Evolutionary conservation across 177 flowering plant species (phyloP), one percentile per base, ranked within the genome.

Genomic region (Telopea speciosissima): DNA sequence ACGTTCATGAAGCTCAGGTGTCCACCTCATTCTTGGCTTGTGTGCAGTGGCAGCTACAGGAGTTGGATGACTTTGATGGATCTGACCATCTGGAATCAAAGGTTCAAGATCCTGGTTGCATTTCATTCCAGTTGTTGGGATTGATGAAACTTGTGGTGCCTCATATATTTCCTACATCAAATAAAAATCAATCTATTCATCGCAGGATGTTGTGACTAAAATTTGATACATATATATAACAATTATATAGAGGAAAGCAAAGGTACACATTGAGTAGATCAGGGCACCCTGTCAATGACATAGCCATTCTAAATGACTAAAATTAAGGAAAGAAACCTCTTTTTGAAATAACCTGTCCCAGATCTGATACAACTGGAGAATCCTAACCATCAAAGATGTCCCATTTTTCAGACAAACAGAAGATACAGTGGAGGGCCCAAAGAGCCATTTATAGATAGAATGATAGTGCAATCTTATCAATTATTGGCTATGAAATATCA

Each of bases 21-120:
- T 86, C 89, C 91, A 88, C 72, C 91, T 83, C 85, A 88, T 81
- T 73, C 91, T 82, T 64, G 84, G 87, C 72, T 85, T 89, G 68
- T 82, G 84, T 22, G 68, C 76, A 77, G 87, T 65, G n/a, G 81
- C 74, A 52, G 79, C 36, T 19, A 67, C 80, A 33, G 89, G 80
- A 72, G 83, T 75, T 11, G 81, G 72, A 23, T 72, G 79, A 75
- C 70, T 70, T 58, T 81, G 74, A 69, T 70, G 74, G 45, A 65
- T 24, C 49, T 64, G 76, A 70, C 66, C 72, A 69, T 71, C 84
- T 68, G 79, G 74, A n/a, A 69, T 70, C 19, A 40, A 64, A 70
- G 80, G 49, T 24, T 58, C 72, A 72, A 21, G 63, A 60, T 62
- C 72, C 70, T 65, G 70, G 36, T 63, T 69, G 65, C 65, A 63